These are phyloP conservation scores for Colletotrichum camelliae DNA, from an alignment of 2,329 filamentous ascomycete species.

Conservation along the genomic window DNA sequence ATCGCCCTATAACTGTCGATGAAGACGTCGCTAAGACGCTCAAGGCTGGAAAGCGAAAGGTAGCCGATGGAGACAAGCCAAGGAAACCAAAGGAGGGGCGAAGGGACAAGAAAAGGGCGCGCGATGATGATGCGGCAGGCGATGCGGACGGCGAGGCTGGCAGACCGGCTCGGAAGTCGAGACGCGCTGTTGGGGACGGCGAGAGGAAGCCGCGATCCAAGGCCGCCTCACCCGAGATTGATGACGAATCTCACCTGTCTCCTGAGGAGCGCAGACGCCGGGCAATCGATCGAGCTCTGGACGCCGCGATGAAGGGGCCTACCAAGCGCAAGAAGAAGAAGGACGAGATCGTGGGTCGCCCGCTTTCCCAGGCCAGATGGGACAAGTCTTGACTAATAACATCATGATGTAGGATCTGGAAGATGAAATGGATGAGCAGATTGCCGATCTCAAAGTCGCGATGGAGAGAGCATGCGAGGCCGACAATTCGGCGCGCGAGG, in stretches of 20 bases:
- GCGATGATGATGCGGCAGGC: conserved; percentile 55
- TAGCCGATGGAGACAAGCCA: conserved; percentile 64
- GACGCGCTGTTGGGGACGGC: conserved; percentile 43
- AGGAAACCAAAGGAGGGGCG: conserved; percentile 81
- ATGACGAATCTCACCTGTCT: conserved; percentile 79
- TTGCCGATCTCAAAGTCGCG: conserved; percentile 82
- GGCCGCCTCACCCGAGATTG: conserved; percentile 57
- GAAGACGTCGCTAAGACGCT: conserved; percentile 68
- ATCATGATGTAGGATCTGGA: conserved; percentile 74
- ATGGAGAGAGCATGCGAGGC: conserved; percentile 92
- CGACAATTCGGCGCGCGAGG: conserved; percentile 82
- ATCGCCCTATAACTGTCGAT: conserved; percentile 70
- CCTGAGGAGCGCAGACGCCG: conserved; percentile 85
- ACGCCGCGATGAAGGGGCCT: conserved; percentile 85
- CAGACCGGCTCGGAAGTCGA: conserved; percentile 50
- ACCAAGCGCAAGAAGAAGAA: conserved; percentile 78
- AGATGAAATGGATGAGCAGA: conserved; percentile 86
- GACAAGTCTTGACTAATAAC: conserved; percentile 26
- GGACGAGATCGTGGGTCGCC: conserved; percentile 78
- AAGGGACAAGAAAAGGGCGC: conserved; percentile 68
- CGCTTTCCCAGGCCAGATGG: not conserved
- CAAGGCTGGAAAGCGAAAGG: conserved; percentile 70
- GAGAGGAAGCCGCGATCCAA: conserved; percentile 54
- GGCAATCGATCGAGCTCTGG: conserved; percentile 86
- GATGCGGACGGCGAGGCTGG: conserved; percentile 47